phyloP scores from a whole-genome alignment of 345 rosid genomes.

The Eucalyptus tenuipes region DNA sequence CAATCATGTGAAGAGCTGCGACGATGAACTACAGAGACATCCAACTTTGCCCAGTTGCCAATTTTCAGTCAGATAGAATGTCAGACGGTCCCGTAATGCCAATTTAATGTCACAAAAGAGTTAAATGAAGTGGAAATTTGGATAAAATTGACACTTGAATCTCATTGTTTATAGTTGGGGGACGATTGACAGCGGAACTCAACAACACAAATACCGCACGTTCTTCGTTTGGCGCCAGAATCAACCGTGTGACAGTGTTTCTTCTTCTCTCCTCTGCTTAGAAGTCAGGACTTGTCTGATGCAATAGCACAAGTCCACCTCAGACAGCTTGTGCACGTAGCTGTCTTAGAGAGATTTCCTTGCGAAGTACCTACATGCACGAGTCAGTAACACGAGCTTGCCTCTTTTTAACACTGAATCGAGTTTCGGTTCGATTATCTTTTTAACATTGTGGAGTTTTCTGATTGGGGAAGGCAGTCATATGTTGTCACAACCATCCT shows the following conservation, averaged over 20 bases:
- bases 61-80: background rate
- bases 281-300: background rate
- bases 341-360: background rate
- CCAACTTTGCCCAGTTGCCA: background rate
- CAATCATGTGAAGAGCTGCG: background rate
- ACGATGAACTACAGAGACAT: background rate
- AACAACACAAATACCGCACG: background rate
- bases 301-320: background rate
- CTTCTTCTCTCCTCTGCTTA: background rate
- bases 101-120: background rate
- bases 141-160: background rate
- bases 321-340: background rate
- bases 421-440: background rate
- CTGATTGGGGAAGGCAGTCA: background rate
- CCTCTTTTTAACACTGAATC: background rate
- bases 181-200: background rate
- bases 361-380: background rate
- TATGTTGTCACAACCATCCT: background rate
- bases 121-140: background rate
- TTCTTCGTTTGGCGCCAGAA: background rate
- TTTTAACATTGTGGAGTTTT: background rate
- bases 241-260: background rate
- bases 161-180: background rate
- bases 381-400: background rate
- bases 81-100: background rate